A percentile compares a stretch with the other conserved stretches of the same genome.
Conservation (phyloP, 2,329 filamentous ascomycete species). For the Aspergillus novofumigatus region DNA sequence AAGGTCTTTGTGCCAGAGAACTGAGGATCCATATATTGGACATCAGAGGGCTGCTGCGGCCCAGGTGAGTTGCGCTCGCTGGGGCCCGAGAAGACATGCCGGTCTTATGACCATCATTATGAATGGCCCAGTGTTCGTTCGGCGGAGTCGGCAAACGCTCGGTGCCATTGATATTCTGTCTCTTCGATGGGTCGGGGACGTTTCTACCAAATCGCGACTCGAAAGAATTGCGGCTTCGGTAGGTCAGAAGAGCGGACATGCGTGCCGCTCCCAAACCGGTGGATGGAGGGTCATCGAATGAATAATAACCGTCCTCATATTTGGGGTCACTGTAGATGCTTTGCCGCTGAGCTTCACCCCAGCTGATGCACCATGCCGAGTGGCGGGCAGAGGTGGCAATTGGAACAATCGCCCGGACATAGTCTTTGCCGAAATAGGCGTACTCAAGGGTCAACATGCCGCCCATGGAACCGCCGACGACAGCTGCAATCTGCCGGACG, state of each 20-base stretch:
- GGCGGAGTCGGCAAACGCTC: constrained; percentile 58
- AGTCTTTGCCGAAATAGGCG: constrained; percentile 66
- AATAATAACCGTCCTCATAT: constrained; percentile 95
- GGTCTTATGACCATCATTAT: constrained; percentile 74
- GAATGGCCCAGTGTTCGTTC: constrained; percentile 71
- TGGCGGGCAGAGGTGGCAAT: constrained; percentile 55
- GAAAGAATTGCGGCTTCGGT: constrained; percentile 94
- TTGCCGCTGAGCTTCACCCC: constrained; percentile 55
- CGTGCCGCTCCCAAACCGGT: constrained; percentile 88
- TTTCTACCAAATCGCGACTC: constrained; percentile 93
- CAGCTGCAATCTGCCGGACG: constrained; percentile 51
- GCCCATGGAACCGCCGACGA: constrained; percentile 57
- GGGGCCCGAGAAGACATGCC: constrained; percentile 51
- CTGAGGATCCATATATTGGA: constrained; percentile 59
- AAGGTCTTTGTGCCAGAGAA: constrained; percentile 63
- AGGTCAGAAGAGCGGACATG: constrained; percentile 94
- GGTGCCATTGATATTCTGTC: constrained; percentile 73
- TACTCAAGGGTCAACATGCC: constrained; percentile 57
- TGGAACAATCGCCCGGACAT: constrained; percentile 51
- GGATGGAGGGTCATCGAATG: constrained; percentile 77
- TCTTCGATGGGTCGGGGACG: constrained; percentile 76
- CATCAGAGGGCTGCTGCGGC: constrained; percentile 21
- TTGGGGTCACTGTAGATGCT: constrained; percentile 96
- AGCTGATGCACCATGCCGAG: constrained; percentile 57
- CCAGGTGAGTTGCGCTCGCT: constrained; percentile 31